Evolutionary conservation across 2,329 filamentous ascomycete species (phyloP), one percentile per base, ranked within the genome.

Genomic region (Diaporthe sp.): DNA sequence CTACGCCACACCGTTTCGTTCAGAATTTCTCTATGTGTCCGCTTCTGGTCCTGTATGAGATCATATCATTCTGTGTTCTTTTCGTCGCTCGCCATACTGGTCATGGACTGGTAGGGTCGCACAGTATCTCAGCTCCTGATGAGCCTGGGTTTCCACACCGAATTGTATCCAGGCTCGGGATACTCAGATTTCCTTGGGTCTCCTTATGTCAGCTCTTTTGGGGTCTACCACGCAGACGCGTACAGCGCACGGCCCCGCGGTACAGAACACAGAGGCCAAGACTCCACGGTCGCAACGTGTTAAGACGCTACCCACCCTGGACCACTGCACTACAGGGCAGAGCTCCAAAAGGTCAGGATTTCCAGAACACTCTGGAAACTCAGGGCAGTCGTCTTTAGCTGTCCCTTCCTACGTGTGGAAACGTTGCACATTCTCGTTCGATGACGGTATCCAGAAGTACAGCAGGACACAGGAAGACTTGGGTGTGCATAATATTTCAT

Each of bases 191-290:
- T n/a, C 28, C 7, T 9, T 34, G 6, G 13, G 13, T n/a, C 28
- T 13, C 22, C 61, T 67, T 51, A 51, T 51, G 61, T 67, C 61
- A 67, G 61, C 28, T 37, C 28, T 37, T 17, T 51, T 65, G 42
- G 44, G 44, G 12, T n/a, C 22, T n/a, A 19, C 44, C 19, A 51
- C 42, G 19, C 44, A 37, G 61, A n/a, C 17, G 44, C 19, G 61
- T 17, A 17, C n/a, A 28, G 9, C n/a, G 22, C 44, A 19, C 31
- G 15, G 19, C 19, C 15, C 65, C 34, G 31, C 15, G 22, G 37
- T 53, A 9, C 31, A 19, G 25, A 10, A 19, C 22, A 25, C 58
- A 51, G n/a, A 25, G 22, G 15, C 22, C 65, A 25, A 44, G 22
- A 10, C 42, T n/a, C 61, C 42, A 15, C n/a, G 19, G 34, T 3